phyloP scores from a whole-genome alignment of 331 rosid genomes.

The Malus hybrid region DNA sequence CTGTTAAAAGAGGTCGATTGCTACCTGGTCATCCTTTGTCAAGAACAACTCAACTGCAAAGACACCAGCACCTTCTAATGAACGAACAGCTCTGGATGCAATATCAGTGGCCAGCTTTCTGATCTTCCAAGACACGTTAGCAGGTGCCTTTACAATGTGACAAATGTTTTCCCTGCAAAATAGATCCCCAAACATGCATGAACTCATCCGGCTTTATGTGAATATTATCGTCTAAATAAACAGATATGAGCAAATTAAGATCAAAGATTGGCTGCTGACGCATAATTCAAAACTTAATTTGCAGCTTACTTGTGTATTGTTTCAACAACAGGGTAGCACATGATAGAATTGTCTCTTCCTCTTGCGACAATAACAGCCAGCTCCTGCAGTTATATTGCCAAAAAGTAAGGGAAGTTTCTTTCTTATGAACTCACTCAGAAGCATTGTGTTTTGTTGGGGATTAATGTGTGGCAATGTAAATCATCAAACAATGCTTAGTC shows the following conservation, averaged over 20 bases:
- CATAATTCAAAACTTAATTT: not conserved
- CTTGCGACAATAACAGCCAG: slow-evolving; percentile 80
- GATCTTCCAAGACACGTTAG: slow-evolving; percentile 55
- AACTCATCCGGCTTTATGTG: slow-evolving; percentile 1
- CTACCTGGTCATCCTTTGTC: slow-evolving; percentile 60
- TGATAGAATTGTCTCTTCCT: slow-evolving; percentile 73
- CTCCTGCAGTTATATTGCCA: slow-evolving; percentile 46
- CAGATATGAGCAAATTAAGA: not conserved
- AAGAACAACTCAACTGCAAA: slow-evolving; percentile 83
- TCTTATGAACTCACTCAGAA: not conserved
- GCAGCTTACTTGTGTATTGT: slow-evolving; percentile 82
- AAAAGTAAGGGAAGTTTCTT: not conserved
- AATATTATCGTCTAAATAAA: not conserved
- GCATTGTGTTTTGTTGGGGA: not conserved
- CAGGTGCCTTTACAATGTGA: slow-evolving; percentile 74
- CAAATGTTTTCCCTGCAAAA: slow-evolving; percentile 67
- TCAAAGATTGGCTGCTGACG: not conserved
- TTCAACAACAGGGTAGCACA: slow-evolving; percentile 86
- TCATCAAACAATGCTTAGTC: not conserved
- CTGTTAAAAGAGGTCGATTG: slow-evolving; percentile 7
- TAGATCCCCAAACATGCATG: slow-evolving; percentile 14
- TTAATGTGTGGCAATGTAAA: not conserved
- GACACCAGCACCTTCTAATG: slow-evolving; percentile 81
- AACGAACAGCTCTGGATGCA: slow-evolving; percentile 60
- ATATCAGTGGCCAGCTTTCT: slow-evolving; percentile 53